Base-by-base conservation (phyloP, 1,284 basidiomycete species). In the Cryptococcus sp. region DNA sequence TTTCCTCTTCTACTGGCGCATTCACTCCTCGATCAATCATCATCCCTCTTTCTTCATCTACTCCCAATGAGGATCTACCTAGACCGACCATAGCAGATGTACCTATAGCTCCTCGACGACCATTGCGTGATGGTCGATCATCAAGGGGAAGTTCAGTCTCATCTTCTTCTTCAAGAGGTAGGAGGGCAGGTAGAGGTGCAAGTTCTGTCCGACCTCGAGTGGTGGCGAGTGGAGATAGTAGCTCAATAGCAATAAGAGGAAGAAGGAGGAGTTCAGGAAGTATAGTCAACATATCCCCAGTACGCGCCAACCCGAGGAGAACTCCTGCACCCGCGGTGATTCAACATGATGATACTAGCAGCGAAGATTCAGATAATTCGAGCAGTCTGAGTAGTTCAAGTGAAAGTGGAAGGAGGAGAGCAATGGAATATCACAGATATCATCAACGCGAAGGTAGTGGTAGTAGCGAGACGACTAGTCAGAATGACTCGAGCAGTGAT, bases 61-160 rank as follows among this genome's bases (percentile, higher is more conserved):
- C 38, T 41, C 38, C n/a, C 38, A 46, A 41, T n/a, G 10, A 10
- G 44, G 49, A 53, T 13, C 50, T 58, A 47, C 62, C 62, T 6
- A 46, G 53, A 46, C 63, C 63, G 4, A 64, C 63, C 6, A 37
- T 71, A 31, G 67, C 64, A 3, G 65, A 72, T 57, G 55, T 73
- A n/a, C 37, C 52, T 5, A 59, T 73, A 10, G 49, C 56, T 0
- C 66, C 70, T 4, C 59, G 71, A 3, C 61, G 66, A 5, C 50
- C 63, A 30, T 47, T 71, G 6, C 56, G 71, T 8, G 70, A 71
- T 58, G 69, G 69, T 5, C 55, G 43, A 10, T 31, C 43, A 31
- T 53, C 53, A 7, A 41, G 10, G 35, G n/a, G 52, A 31, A 32
- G 42, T n/a, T 41, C 38, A 41, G 38, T 41, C 10, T 10, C 10